Base-by-base conservation (phyloP, 2,329 filamentous ascomycete species). In the Cadophora luteo-olivacea region DNA sequence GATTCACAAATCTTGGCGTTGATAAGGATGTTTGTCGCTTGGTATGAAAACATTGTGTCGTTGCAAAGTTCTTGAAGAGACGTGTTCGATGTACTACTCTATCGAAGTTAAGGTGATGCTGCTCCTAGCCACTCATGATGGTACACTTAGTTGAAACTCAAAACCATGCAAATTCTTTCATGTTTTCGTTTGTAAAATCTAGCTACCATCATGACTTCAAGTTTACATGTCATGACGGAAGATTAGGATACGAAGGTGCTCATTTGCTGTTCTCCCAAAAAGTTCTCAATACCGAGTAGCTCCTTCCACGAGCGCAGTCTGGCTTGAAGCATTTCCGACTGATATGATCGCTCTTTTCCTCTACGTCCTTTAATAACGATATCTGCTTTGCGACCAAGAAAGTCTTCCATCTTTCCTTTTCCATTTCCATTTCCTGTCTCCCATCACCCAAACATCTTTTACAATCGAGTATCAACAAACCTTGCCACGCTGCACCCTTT, bases 1-100 rank as follows among this genome's bases (percentile, higher is more conserved):
- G 22, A 60, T 41, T 60, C 14, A 24, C n/a, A 25, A 22, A 22
- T 41, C 57, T 60, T 60, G 36, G 57, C 57, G 36, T 41, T n/a
- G 33, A 58, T 38, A 38, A 25, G 14, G 33, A 24, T 25, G n/a
- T 58, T 36, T 60, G 7, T 41, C 4, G 22, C 19, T 45, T 25
- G n/a, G 16, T 45, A 25, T 25, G 29, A 25, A 9, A 49, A 36
- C 5, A 14, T 19, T 58, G 32, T 7, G 32, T 33, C 29, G 19
- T n/a, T 33, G 16, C 12, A 19, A 16, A 16, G 11, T 29, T n/a
- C 51, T 32, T 14, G 24, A 25, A 52, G 29, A 29, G 24, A 8
- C 7, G 8, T 38, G 14, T 38, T 11, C 3, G 29, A 5, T 5
- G 29, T 3, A 29, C 29, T 29, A 29, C 29, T 14, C 36, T 14